phyloP scores from a whole-genome alignment of 2,329 filamentous ascomycete species.

The Geoglossum cookeanum region DNA sequence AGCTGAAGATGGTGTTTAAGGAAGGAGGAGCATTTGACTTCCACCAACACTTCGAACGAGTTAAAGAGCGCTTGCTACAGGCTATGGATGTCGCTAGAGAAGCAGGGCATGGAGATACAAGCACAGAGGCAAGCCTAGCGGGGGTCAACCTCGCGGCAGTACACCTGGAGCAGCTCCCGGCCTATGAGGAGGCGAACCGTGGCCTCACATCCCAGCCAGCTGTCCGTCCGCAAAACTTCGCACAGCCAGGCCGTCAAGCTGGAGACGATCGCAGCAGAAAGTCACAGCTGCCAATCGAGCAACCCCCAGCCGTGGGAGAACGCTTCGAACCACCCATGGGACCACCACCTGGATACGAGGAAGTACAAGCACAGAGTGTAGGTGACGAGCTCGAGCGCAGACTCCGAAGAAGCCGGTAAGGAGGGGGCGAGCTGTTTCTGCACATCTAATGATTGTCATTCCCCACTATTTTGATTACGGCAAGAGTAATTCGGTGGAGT shows the following conservation, averaged over 20 bases:
- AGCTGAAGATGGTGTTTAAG: conserved; percentile 75
- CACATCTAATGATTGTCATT: neutral
- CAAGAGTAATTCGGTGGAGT: neutral
- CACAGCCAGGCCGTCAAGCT: neutral
- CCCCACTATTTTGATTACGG: neutral
- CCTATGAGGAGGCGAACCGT: conserved; percentile 49
- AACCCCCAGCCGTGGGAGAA: conserved; percentile 14
- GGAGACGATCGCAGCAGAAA: neutral
- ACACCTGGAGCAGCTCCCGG: conserved; percentile 71
- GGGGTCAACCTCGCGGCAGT: conserved; percentile 42
- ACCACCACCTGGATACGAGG: conserved; percentile 80
- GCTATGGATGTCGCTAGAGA: conserved; percentile 57
- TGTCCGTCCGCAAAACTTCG: conserved; percentile 3
- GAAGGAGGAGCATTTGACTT: conserved; percentile 94
- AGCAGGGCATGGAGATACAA: conserved; percentile 31
- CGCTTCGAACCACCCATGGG: conserved; percentile 39
- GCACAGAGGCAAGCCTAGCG: conserved; percentile 12
- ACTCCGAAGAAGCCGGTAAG: conserved; percentile 7
- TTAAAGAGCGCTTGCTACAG: conserved; percentile 69
- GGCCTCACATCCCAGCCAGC: conserved; percentile 19
- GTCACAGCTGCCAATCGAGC: neutral
- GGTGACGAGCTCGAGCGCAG: conserved; percentile 47
- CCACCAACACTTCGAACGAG: conserved; percentile 58
- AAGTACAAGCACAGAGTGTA: conserved; percentile 66
- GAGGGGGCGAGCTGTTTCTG: neutral